A percentile compares a stretch with the other conserved stretches of the same genome.
These are phyloP conservation scores for Pyrenochaeta sp. DNA, from an alignment of 2,329 filamentous ascomycete species.

Conservation along the genomic window DNA sequence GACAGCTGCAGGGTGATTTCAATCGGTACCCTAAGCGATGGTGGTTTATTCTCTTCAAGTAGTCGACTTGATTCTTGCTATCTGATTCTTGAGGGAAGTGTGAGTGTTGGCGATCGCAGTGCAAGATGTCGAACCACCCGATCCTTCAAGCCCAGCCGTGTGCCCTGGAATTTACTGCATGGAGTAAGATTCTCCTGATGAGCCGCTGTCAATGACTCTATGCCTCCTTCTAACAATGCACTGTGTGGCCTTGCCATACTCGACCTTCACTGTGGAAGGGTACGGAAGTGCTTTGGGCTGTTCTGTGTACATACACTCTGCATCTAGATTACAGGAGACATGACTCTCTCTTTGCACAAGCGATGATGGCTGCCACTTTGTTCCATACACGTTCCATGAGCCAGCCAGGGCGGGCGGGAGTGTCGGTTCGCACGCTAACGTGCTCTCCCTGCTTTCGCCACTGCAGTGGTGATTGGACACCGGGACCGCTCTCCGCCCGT, in stretches of 20 bases:
- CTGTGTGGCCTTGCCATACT: too few species aligned
- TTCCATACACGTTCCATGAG: not conserved
- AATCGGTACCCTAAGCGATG: too few species aligned
- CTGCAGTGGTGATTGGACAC: slow-evolving; percentile 5
- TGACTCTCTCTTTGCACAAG: not conserved
- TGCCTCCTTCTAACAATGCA: too few species aligned
- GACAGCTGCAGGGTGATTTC: not conserved
- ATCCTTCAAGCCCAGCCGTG: not conserved
- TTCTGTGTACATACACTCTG: not conserved
- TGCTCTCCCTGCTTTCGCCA: slow-evolving; percentile 2
- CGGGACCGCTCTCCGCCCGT: slow-evolving; percentile 6
- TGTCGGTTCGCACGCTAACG: not conserved
- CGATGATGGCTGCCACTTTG: not conserved
- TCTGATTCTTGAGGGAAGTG: too few species aligned
- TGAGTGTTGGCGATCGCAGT: too few species aligned
- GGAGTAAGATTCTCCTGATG: too few species aligned
- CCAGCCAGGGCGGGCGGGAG: not conserved
- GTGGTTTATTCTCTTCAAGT: too few species aligned
- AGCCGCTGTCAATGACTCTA: not conserved
- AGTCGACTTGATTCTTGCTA: too few species aligned
- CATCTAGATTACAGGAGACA: not conserved
- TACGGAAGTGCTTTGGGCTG: too few species aligned
- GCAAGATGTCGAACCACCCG: not conserved
- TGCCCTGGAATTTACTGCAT: not conserved
- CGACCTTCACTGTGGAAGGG: too few species aligned